These are phyloP conservation scores for Pyrenochaeta sp. DNA, from an alignment of 2,329 filamentous ascomycete genomes.

Conservation along the genomic window DNA sequence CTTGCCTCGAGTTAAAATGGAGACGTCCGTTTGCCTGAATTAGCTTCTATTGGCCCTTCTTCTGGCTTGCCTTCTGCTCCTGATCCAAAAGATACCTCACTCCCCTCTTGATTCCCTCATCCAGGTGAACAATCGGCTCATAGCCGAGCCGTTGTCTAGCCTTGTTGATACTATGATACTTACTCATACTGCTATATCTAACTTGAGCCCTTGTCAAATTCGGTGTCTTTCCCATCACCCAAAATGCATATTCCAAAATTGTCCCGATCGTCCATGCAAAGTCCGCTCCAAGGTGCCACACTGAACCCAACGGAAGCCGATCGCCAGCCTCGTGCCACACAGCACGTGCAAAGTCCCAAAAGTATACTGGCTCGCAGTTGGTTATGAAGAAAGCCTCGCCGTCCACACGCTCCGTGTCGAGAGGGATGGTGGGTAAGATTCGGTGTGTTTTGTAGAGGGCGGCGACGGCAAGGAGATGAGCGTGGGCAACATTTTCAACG, in stretches of 20 bases:
- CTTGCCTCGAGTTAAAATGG: not conserved
- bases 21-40: not conserved
- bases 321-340: conserved; percentile 57
- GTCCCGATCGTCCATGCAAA: conserved; percentile 53
- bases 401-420: conserved; percentile 57
- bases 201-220: conserved; percentile 60
- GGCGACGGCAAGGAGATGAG: conserved; percentile 59
- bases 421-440: conserved; percentile 47
- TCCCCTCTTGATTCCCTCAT: conserved; percentile 66
- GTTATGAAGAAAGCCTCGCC: conserved; percentile 63
- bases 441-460: conserved; percentile 58
- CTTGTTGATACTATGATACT: conserved; percentile 81
- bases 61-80: conserved; percentile 39
- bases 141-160: conserved; percentile 76
- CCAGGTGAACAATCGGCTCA: conserved; percentile 69
- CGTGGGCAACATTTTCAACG: conserved; percentile 61
- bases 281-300: conserved; percentile 55
- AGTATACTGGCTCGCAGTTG: conserved; percentile 60
- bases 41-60: conserved; percentile 44
- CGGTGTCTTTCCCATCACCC: conserved; percentile 55
- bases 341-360: conserved; percentile 60
- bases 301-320: conserved; percentile 44
- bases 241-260: conserved; percentile 56
- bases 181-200: conserved; percentile 75
- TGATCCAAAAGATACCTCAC: conserved; percentile 52